Conservation (phyloP, 2,329 filamentous ascomycete species). For the Capronia coronata region DNA sequence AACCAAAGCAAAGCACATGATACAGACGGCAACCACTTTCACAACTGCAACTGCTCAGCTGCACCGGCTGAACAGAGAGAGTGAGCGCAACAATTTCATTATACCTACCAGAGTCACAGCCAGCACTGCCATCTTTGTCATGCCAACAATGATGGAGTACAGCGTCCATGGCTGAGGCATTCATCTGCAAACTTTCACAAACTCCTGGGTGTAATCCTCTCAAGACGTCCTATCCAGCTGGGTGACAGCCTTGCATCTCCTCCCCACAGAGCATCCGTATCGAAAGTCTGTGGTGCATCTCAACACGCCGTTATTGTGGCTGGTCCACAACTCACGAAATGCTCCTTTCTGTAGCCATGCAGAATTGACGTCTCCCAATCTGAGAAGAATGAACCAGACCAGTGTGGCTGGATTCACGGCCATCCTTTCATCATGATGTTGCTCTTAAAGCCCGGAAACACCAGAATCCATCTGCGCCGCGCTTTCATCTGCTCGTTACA, state of each 20-base stretch:
- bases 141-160: no score
- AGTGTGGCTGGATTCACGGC: background rate
- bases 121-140: background rate
- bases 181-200: background rate
- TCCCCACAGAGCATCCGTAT: background rate
- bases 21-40: background rate
- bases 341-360: background rate
- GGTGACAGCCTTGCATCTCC: background rate
- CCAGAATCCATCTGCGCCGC: slow-evolving; percentile 15
- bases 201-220: background rate
- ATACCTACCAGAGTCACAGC: background rate
- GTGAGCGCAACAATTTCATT: background rate
- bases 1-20: background rate
- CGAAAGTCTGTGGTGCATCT: background rate
- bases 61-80: background rate
- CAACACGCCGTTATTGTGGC: background rate
- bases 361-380: background rate
- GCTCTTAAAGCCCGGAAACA: background rate
- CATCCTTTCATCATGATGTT: no score
- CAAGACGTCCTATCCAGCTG: background rate
- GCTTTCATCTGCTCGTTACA: slow-evolving; percentile 16
- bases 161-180: no score
- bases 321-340: background rate
- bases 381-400: background rate
- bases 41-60: background rate